phyloP scores from a whole-genome alignment of 2,329 filamentous ascomycete genomes.

The Aspergillus carbonarius region DNA sequence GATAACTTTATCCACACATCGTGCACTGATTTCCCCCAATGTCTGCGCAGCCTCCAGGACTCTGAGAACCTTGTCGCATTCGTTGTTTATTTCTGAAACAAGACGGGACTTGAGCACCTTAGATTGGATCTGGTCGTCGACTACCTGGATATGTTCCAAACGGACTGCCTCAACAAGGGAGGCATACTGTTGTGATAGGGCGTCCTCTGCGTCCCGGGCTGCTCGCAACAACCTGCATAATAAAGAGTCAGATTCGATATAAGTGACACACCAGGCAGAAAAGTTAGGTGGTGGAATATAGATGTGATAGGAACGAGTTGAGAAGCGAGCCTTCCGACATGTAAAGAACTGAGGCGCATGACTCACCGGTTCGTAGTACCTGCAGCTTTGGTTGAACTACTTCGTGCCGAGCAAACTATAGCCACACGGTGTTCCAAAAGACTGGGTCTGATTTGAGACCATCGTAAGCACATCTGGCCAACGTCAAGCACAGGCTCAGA shows the following conservation, averaged over 20 bases:
- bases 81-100: constrained; percentile 66
- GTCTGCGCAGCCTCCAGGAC: constrained; percentile 65
- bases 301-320: not conserved
- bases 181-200: constrained; percentile 60
- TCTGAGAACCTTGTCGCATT: constrained; percentile 78
- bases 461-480: constrained; percentile 1
- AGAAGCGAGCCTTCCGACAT: not conserved
- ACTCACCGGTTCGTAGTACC: constrained; percentile 92
- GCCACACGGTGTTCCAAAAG: constrained; percentile 73
- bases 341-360: constrained; percentile 17
- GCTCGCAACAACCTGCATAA: constrained; percentile 45
- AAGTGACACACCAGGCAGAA: not conserved
- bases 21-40: constrained; percentile 68
- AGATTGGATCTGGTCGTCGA: constrained; percentile 61
- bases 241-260: constrained; percentile 6
- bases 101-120: constrained; percentile 59
- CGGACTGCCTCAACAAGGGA: constrained; percentile 77
- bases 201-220: constrained; percentile 50
- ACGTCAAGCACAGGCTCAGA: not conserved
- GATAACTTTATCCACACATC: constrained; percentile 82
- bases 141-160: constrained; percentile 75
- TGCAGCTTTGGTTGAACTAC: constrained; percentile 88
- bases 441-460: constrained; percentile 49
- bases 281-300: not conserved
- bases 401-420: constrained; percentile 93